Conservation (phyloP, 1,284 basidiomycete species). For the Inonotus obliquus region DNA sequence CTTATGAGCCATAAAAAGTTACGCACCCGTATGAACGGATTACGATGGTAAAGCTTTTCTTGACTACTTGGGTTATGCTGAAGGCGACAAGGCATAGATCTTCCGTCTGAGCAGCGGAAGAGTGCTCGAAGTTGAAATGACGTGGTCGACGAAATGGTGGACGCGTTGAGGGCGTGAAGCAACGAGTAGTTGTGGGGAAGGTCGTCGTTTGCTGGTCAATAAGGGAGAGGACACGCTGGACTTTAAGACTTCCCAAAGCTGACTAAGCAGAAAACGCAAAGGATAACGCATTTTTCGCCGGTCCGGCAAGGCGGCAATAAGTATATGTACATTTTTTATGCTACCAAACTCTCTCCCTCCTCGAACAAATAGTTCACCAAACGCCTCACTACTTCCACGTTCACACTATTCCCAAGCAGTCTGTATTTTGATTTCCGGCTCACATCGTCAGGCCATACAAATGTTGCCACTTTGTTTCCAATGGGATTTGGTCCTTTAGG, state of each 20-base stretch:
- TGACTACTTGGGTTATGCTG: slow-evolving; percentile 48
- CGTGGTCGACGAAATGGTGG: slow-evolving; percentile 64
- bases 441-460: slow-evolving; percentile 55
- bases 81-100: slow-evolving; percentile 89
- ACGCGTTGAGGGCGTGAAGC: slow-evolving; percentile 21
- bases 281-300: neutral
- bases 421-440: slow-evolving; percentile 65
- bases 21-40: slow-evolving; percentile 55
- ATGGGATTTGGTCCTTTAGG: slow-evolving; percentile 2
- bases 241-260: neutral
- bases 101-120: slow-evolving; percentile 69
- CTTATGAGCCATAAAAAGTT: neutral
- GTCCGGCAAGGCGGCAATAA: too few relatives aligned
- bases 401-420: slow-evolving; percentile 76
- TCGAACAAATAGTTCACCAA: slow-evolving; percentile 52
- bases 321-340: too few relatives aligned
- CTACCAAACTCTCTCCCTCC: slow-evolving; percentile 5
- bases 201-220: slow-evolving; percentile 24
- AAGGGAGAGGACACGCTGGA: neutral
- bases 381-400: slow-evolving; percentile 59
- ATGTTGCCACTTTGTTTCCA: slow-evolving; percentile 25
- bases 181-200: slow-evolving; percentile 16
- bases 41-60: slow-evolving; percentile 54
- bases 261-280: neutral
- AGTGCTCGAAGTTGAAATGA: slow-evolving; percentile 34